Evolutionary conservation across 305 asterid genomes (phyloP), one percentile per base, ranked within the genome.

Genomic region (Solanum aculeatissimum): DNA sequence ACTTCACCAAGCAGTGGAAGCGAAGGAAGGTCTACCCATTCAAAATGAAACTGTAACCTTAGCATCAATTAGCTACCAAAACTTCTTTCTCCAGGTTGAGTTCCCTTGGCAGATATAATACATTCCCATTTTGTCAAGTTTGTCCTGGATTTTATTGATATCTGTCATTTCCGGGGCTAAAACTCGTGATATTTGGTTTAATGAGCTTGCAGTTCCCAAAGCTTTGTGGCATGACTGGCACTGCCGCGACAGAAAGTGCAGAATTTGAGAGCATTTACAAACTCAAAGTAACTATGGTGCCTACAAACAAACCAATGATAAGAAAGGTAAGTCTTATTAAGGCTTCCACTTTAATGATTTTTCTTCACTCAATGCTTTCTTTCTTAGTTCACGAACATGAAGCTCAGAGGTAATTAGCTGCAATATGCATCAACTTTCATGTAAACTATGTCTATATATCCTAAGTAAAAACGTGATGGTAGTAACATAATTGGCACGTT

Each of bases 1-100:
- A 88, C 99, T 97, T 92, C 99, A 97, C 93, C 99, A 97, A 88
- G 99, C 99, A 82, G 99, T 97, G 85, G 99, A 97, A 94, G 99
- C 98, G 72, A 97, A 97, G 92, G 98, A 97, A 92, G 96, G 95
- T 69, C 85, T 97, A 86, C 97, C 99, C 84, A 92, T 97, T 87
- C 99, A 97, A 91, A 97, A 97, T 85, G 99, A 97, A 90, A 97
- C 98, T 40, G 93, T 97, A 88, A 95, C 98, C 87, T 89, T 97
- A 87, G 99, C 98, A 86, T 97, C 99, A 85, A 97, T 97, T 87
- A 97, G 99, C 92, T 97, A 97, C 91, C 99, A 97, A 85, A 97
- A 97, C 90, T 97, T 97, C 93, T 97, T 95, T 91, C 98, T 97
- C 87, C 99, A 97, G 99, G 99, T 95, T 86, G 84, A 89, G 86